Conservation (phyloP, 345 rosid genomes). For the Populus ilicifolia region DNA sequence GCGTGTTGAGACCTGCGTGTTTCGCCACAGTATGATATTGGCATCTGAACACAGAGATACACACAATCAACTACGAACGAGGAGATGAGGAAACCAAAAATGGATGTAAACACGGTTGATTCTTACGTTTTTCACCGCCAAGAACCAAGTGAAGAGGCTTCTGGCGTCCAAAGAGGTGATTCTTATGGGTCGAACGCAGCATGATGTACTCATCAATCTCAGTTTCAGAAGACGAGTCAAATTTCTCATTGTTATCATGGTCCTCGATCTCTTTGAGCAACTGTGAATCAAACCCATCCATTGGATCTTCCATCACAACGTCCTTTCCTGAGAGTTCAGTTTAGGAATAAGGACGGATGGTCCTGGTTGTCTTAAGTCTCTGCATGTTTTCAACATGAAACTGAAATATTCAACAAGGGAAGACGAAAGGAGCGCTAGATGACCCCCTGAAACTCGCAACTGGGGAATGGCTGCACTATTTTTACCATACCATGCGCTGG, state of each 20-base stretch:
- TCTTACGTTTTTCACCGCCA: conserved; percentile 41
- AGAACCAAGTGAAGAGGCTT: conserved; percentile 42
- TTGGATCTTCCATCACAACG: conserved; percentile 5
- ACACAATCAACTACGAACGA: background rate
- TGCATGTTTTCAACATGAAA: background rate
- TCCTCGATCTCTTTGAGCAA: conserved; percentile 11
- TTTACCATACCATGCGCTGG: no score
- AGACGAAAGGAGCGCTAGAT: background rate
- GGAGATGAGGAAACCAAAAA: background rate
- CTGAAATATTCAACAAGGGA: conserved; percentile 9
- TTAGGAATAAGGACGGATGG: background rate
- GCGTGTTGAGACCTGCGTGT: conserved; percentile 16
- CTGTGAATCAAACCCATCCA: conserved; percentile 13
- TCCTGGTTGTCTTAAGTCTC: background rate
- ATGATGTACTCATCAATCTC: conserved; percentile 13
- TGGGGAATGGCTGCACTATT: background rate
- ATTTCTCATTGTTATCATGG: background rate
- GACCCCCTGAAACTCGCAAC: conserved; percentile 1
- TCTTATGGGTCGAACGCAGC: conserved; percentile 18
- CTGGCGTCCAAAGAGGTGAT: conserved; percentile 40
- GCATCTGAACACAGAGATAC: conserved; percentile 13
- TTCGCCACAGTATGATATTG: conserved; percentile 26
- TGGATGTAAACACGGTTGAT: background rate
- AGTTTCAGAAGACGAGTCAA: conserved; percentile 25
- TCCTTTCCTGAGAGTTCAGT: background rate